Evolutionary conservation across 139 green algal species (phyloP).

Genomic region (Axilococcus clingmanii): DNA sequence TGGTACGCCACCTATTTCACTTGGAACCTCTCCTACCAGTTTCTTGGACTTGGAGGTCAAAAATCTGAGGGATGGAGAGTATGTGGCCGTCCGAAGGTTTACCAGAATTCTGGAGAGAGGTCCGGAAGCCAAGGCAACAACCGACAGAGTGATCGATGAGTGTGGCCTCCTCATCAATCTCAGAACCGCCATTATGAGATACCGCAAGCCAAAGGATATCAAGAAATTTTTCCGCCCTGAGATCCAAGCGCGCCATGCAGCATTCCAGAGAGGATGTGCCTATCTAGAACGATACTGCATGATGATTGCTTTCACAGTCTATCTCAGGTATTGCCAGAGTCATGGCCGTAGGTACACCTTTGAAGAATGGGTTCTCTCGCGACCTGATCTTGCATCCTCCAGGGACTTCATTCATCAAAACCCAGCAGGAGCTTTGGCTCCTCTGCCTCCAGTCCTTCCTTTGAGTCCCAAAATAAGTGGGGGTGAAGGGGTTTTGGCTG

Average conservation of each 20-base stretch:
- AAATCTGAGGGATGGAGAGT: conserved; percentile 57
- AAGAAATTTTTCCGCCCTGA: conserved; percentile 53
- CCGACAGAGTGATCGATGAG: conserved; percentile 50
- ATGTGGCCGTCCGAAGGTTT: conserved; percentile 73
- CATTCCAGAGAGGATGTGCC: conserved; percentile 69
- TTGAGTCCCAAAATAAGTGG: conserved; percentile 5
- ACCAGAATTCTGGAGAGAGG: conserved; percentile 56
- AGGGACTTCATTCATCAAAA: conserved; percentile 59
- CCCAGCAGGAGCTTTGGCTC: conserved; percentile 60
- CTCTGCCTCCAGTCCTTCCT: conserved; percentile 36
- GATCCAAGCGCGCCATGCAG: conserved; percentile 48
- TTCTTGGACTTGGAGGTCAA: conserved; percentile 13
- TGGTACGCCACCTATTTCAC: not conserved
- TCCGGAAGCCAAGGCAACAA: conserved; percentile 32
- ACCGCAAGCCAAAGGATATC: conserved; percentile 47
- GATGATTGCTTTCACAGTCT: conserved; percentile 77
- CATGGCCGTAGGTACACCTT: conserved; percentile 20
- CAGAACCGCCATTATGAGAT: conserved; percentile 73
- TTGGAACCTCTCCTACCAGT: not conserved
- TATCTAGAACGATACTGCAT: conserved; percentile 91
- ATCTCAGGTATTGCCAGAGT: conserved; percentile 48
- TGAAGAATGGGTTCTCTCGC: conserved; percentile 51
- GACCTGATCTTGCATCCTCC: conserved; percentile 45
- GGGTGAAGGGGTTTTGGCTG: conserved; percentile 4
- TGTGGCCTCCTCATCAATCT: conserved; percentile 72